Evolutionary conservation across 768 basidiomycete species (phyloP), one percentile per base, ranked within the genome.

Genomic region (Rhodosporidiobolus odoratus): DNA sequence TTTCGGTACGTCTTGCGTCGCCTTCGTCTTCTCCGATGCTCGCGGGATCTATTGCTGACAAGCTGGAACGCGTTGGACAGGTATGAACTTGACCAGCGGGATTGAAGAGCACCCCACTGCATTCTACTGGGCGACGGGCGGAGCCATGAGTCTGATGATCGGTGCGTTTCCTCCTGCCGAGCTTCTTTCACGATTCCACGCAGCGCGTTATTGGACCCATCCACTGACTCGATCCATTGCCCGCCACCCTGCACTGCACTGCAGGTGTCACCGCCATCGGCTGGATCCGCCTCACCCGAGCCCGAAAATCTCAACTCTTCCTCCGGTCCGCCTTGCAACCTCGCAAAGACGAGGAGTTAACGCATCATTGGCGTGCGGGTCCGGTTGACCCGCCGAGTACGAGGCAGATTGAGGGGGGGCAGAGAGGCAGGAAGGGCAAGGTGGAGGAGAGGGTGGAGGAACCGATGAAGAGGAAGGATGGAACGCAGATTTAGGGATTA

Each of bases 291-390:
- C 66, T 72, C 21, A 56, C 53, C 7, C 52, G 71, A 21, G 67
- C 66, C 19, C 62, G 71, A 3, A 58, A 64, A 6, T 68, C 66
- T 12, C 71, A 72, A 56, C 63, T 72, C 35, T 68, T 72, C 71
- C 67, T 72, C 6, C 58, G 71, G 6, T 65, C 62, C 8, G 54
- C 66, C 3, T 48, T 68, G 2, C 54, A 34, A 38, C 30, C 40
- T 16, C 57, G 62, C 7, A 45, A 62, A 23, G 58, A 66, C 43
- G 59, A 66, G 27, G 47, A 66, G 7, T 19, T 62, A 8, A 56
- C 38, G 3, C 15, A 17, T 9, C 2, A 23, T 3, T 71, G 69
- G 69, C 25, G 69, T 6, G 69, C 65, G n/a, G 69, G 47, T 13
- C 65, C 60, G 40, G 69, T 32, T 32, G 34, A 41, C 40, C 40